Conservation (phyloP, 805 yeast species). For the Cyberlindnera xylosilytica region DNA sequence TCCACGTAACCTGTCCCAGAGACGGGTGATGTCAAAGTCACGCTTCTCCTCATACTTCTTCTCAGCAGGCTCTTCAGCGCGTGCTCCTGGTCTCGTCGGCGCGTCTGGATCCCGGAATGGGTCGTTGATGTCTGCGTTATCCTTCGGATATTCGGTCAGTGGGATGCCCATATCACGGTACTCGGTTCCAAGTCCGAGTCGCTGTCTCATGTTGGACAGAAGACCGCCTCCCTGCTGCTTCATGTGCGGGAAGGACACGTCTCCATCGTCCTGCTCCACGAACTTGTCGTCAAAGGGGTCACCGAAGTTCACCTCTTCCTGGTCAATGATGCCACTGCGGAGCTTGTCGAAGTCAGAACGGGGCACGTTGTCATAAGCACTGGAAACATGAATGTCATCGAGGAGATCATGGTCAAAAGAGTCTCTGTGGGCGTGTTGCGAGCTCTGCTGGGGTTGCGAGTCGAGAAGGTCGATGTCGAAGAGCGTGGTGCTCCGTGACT, state of each 20-base stretch:
- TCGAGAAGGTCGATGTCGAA: slow-evolving; percentile 38
- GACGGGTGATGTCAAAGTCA: slow-evolving; percentile 34
- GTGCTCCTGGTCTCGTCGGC: slow-evolving; percentile 13
- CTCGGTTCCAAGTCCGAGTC: slow-evolving; percentile 21
- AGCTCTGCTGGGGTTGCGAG: slow-evolving; percentile 5
- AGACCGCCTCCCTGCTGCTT: slow-evolving; percentile 13
- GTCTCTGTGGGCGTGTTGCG: slow-evolving; percentile 10
- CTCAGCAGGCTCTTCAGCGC: slow-evolving; percentile 11
- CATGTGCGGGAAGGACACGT: slow-evolving; percentile 5
- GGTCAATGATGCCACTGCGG: slow-evolving; percentile 28
- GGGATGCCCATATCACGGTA: slow-evolving; percentile 29
- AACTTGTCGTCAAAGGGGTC: slow-evolving; percentile 31
- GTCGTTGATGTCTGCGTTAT: slow-evolving; percentile 7
- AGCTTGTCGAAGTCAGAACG: slow-evolving; percentile 20
- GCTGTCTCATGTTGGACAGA: slow-evolving; percentile 22
- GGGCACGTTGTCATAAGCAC: slow-evolving; percentile 16
- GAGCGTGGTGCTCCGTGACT: slow-evolving; percentile 27
- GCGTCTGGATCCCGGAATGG: slow-evolving; percentile 27
- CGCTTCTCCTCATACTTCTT: slow-evolving; percentile 31
- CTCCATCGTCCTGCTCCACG: slow-evolving; percentile 36
- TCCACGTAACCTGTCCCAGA: slow-evolving; percentile 37
- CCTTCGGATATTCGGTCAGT: slow-evolving; percentile 19
- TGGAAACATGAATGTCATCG: slow-evolving; percentile 13
- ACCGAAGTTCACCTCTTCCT: slow-evolving; percentile 33
- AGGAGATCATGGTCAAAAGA: slow-evolving; percentile 13